These are phyloP conservation scores for Pseudogymnoascus sp. DNA, from an alignment of 2,329 filamentous ascomycete genomes.

Conservation along the genomic window DNA sequence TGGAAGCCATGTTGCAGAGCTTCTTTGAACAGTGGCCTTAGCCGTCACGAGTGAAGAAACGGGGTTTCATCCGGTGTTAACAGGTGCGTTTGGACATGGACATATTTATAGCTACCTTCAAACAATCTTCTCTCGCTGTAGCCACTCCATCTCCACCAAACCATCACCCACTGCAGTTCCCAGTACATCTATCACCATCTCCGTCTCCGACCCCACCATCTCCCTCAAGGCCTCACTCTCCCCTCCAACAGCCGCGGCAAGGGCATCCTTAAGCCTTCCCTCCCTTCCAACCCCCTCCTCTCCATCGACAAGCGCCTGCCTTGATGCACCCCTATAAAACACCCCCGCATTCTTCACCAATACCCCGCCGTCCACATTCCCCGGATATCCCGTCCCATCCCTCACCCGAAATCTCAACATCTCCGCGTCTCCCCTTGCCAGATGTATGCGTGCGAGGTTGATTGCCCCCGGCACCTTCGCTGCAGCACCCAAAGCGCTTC, in stretches of 20 bases:
- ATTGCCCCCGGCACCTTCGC: conserved; percentile 43
- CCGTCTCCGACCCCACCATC: conserved; percentile 29
- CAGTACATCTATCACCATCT: conserved; percentile 36
- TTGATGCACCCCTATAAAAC: conserved; percentile 46
- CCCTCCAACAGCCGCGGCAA: conserved; percentile 39
- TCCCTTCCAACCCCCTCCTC: conserved; percentile 33
- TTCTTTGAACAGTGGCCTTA: not conserved
- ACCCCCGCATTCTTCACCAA: conserved; percentile 49
- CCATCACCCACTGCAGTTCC: conserved; percentile 47
- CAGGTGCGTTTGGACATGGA: not conserved
- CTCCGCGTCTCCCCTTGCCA: conserved; percentile 48
- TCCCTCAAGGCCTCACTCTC: conserved; percentile 34
- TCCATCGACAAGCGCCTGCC: conserved; percentile 31
- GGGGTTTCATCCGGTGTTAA: not conserved
- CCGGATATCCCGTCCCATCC: conserved; percentile 35
- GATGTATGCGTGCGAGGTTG: conserved; percentile 44
- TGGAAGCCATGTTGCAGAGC: not conserved
- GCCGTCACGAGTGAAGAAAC: not conserved
- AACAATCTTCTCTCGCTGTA: not conserved
- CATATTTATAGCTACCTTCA: not conserved
- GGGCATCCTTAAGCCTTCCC: conserved; percentile 39
- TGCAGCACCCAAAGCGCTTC: conserved; percentile 42
- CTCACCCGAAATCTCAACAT: conserved; percentile 46
- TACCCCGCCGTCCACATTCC: conserved; percentile 37
- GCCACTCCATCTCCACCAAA: conserved; percentile 29